These are phyloP conservation scores for Penicillium alfredii DNA, from an alignment of 495 filamentous ascomycete genomes.

Conservation along the genomic window DNA sequence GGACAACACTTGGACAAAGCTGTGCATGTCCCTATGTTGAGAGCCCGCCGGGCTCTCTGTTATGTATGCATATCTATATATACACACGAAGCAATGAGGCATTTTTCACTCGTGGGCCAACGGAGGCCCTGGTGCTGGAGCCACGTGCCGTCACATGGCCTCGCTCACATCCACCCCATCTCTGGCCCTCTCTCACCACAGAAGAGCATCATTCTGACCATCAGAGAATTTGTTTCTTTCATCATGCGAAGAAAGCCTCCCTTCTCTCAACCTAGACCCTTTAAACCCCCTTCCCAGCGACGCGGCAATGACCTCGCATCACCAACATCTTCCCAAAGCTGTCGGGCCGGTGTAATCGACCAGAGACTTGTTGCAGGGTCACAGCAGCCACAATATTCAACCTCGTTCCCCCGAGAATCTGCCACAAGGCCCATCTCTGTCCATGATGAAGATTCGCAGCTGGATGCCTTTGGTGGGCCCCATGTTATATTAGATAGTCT, in stretches of 20 bases:
- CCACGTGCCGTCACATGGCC: constrained; percentile 19
- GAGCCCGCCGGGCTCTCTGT: no score
- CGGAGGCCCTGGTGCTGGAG: no score
- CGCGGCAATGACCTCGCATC: constrained; percentile 1
- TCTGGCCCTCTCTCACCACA: not conserved
- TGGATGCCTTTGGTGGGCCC: constrained; percentile 55
- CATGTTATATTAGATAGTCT: no score
- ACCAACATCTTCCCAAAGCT: constrained; percentile 9
- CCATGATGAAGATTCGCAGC: constrained; percentile 21
- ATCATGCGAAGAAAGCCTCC: constrained; percentile 12
- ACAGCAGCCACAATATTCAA: constrained; percentile 9
- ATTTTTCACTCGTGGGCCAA: no score
- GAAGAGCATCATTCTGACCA: not conserved
- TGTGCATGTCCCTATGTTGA: no score
- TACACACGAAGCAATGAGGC: constrained; percentile 29
- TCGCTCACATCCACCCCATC: not conserved
- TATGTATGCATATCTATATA: constrained; percentile 29
- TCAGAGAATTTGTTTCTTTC: not conserved
- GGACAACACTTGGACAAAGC: not conserved
- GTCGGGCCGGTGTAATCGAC: constrained; percentile 15
- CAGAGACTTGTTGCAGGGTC: constrained; percentile 26
- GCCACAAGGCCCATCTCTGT: not conserved
- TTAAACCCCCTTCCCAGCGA: constrained; percentile 9
- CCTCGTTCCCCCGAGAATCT: constrained; percentile 1
- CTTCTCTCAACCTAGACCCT: constrained; percentile 1